phyloP scores from a whole-genome alignment of 1,284 basidiomycete genomes.

The Austroboletus niveus region DNA sequence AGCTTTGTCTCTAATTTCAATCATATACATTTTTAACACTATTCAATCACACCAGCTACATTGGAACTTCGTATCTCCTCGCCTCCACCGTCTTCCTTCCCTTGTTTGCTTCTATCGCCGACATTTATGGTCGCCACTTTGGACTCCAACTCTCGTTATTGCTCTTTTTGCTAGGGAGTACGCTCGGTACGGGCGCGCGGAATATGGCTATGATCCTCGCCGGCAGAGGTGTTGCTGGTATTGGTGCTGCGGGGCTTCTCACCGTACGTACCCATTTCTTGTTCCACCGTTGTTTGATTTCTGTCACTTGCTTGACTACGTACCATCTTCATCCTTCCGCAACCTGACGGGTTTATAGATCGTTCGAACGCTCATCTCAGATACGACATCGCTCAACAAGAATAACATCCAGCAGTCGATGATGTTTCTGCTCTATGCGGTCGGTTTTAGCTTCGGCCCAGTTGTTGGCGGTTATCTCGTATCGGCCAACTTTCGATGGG shows the following conservation, averaged over 20 bases:
- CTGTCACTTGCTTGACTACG: no score
- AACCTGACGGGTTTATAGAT: constrained; percentile 28
- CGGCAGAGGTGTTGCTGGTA: constrained; percentile 47
- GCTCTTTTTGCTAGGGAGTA: constrained; percentile 47
- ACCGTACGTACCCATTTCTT: constrained; percentile 34
- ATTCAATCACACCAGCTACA: constrained; percentile 34
- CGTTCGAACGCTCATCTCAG: constrained; percentile 44
- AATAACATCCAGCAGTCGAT: constrained; percentile 44
- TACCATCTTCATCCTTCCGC: neutral
- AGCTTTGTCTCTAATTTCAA: neutral
- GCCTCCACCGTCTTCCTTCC: constrained; percentile 54
- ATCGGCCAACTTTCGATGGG: constrained; percentile 46
- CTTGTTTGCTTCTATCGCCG: constrained; percentile 48
- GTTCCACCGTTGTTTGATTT: neutral
- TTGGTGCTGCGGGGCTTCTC: constrained; percentile 49
- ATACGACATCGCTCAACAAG: constrained; percentile 41
- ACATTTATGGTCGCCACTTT: constrained; percentile 47
- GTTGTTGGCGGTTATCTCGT: constrained; percentile 45
- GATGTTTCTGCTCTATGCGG: constrained; percentile 42
- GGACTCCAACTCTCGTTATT: constrained; percentile 44
- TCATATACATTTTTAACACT: neutral
- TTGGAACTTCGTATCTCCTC: constrained; percentile 49
- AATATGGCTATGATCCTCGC: constrained; percentile 47
- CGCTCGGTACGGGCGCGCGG: constrained; percentile 44
- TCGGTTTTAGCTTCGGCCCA: constrained; percentile 47